Conservation (phyloP, 129 eudicot genomes). For the Glebionis coronaria region DNA sequence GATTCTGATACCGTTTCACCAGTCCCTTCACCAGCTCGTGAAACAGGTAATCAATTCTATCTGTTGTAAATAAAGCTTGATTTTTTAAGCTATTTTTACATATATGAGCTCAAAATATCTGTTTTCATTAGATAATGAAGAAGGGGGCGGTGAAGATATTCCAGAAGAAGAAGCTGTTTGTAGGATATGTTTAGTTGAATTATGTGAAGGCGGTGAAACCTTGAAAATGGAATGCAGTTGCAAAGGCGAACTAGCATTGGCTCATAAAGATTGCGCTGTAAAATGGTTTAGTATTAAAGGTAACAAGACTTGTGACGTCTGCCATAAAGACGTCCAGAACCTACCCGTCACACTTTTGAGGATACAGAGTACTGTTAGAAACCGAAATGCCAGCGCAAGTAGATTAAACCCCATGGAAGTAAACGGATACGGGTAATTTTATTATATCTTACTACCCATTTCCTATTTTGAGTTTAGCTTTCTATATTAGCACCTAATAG, state of each 20-base stretch:
- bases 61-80: background rate
- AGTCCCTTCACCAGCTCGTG: conserved; percentile 33
- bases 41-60: conserved; percentile 41
- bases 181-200: conserved; percentile 77
- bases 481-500: background rate
- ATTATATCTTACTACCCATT: background rate
- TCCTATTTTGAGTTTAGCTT: background rate
- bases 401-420: conserved; percentile 37
- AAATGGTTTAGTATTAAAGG: conserved; percentile 98
- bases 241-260: conserved; percentile 90
- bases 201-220: conserved; percentile 96
- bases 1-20: conserved; percentile 36
- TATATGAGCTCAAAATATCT: background rate
- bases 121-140: conserved; percentile 45
- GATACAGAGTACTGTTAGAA: conserved; percentile 49
- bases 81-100: conserved; percentile 2
- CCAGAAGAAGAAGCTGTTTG: conserved; percentile 97
- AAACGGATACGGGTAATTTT: conserved; percentile 66
- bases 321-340: conserved; percentile 81
- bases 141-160: conserved; percentile 76
- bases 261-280: conserved; percentile 90
- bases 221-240: conserved; percentile 93
- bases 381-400: conserved; percentile 29
- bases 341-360: conserved; percentile 83
- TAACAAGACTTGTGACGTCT: conserved; percentile 87